phyloP scores from a whole-genome alignment of 768 basidiomycete species.

The Polyporus arcularius region DNA sequence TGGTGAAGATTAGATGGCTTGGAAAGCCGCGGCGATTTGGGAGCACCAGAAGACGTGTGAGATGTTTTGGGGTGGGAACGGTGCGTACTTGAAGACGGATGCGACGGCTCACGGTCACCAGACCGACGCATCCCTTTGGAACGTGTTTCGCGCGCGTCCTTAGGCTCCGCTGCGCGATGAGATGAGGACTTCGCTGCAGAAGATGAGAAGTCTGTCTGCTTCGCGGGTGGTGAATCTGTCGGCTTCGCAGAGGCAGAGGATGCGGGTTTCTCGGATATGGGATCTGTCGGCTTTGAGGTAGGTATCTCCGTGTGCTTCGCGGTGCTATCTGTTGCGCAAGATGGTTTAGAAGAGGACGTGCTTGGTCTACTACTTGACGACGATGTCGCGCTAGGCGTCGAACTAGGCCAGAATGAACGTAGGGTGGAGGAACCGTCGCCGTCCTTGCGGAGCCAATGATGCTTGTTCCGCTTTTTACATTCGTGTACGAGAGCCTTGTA shows the following conservation, averaged over 20 bases:
- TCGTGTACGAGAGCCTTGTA: conserved; percentile 56
- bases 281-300: background rate
- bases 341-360: conserved; percentile 5
- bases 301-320: conserved; percentile 11
- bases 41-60: conserved; percentile 7
- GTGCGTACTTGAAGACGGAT: background rate
- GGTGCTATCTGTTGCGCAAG: conserved; percentile 8
- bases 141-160: background rate
- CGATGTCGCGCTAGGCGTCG: conserved; percentile 22
- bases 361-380: conserved; percentile 28
- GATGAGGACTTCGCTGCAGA: background rate
- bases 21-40: conserved; percentile 4
- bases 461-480: conserved; percentile 16
- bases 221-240: background rate
- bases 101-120: conserved; percentile 1
- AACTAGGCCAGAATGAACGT: conserved; percentile 10
- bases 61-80: conserved; percentile 5
- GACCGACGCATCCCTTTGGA: conserved; percentile 1
- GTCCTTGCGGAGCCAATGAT: conserved; percentile 6
- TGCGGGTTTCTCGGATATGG: background rate
- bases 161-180: background rate
- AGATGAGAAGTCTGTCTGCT: background rate
- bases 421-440: background rate
- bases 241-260: background rate
- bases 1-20: conserved; percentile 11